phyloP scores from a whole-genome alignment of 2,329 filamentous ascomycete species.

The Ambrosiella beaveri region DNA sequence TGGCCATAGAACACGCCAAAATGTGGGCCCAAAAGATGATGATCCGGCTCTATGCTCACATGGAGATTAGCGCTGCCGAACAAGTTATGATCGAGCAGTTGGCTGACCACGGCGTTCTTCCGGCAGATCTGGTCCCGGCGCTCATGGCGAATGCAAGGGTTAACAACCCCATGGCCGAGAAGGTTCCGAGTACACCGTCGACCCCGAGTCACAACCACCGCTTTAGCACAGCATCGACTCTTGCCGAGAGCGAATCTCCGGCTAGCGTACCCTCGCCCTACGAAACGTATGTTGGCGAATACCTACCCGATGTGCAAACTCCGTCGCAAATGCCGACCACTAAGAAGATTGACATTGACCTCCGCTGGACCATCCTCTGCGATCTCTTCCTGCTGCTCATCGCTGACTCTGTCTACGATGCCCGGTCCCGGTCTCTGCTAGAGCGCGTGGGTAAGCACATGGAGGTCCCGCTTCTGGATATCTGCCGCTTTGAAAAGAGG shows the following conservation, averaged over 20 bases:
- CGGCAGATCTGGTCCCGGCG: constrained; percentile 64
- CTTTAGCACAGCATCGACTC: constrained; percentile 14
- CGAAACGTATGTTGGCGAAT: constrained; percentile 45
- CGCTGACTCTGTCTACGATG: constrained; percentile 84
- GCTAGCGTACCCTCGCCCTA: constrained; percentile 42
- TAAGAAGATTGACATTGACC: constrained; percentile 80
- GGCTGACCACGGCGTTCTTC: constrained; percentile 75
- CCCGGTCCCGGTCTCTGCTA: constrained; percentile 67
- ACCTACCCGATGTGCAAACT: constrained; percentile 62
- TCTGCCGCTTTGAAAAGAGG: constrained; percentile 90
- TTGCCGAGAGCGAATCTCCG: constrained; percentile 24
- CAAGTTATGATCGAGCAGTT: constrained; percentile 99
- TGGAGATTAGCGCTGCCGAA: constrained; percentile 84
- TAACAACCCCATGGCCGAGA: constrained; percentile 69
- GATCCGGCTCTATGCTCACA: constrained; percentile 82
- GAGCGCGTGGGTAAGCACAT: constrained; percentile 69
- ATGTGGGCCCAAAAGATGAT: constrained; percentile 99
- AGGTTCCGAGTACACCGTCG: constrained; percentile 6
- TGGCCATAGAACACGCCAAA: constrained; percentile 59
- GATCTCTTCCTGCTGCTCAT: constrained; percentile 93
- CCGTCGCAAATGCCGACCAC: constrained; percentile 69
- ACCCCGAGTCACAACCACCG: constrained; percentile 9
- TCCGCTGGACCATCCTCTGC: constrained; percentile 92
- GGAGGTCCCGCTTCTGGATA: constrained; percentile 76
- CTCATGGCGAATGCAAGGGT: constrained; percentile 87